Base-by-base conservation (phyloP, 805 yeast genomes). In the Nakazawaea laoshanensis region DNA sequence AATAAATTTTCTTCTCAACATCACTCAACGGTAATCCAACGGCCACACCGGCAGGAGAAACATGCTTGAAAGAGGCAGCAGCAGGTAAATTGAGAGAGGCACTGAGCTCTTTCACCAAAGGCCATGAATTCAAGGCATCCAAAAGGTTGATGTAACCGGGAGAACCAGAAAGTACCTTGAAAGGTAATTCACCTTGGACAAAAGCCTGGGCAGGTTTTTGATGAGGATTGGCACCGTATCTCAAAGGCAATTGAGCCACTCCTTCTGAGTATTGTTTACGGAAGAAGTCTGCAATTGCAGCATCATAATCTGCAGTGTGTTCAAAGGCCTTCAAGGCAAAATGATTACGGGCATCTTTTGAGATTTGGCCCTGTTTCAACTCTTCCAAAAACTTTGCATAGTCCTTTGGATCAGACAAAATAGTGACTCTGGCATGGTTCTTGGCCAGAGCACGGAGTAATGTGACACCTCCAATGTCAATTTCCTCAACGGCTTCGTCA, bases 161-260 rank as follows among this genome's bases (percentile, higher is more conserved):
- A 37, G 96, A 80, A 39, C 98, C 98, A 46, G 77, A 66, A 48
- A 92, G 68, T 18, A 89, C 97, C 65, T 82, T 82, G 70, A 92
- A 89, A 32, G 98, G 98, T 45, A 92, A 72, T 45, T 80, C 82
- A 49, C 94, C 95, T 45, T 77, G 74, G 37, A 92, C 94, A 53
- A 62, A 92, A 34, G 97, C 96, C 69, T 92, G 98, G 19, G 98
- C 96, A 31, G 98, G 98, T 63, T 86, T 92, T 70, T 92, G 98
- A 62, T 92, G 97, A 40, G 98, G 98, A 69, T 92, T 92, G 39
- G 95, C 96, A 59, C 98, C 98, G 61, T 92, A 92, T 68, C 98
- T 80, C 51, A 92, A 73, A 19, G 96, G 89, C 60, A 92, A 70
- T 72, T 89, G 97, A 35, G 92, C 73, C 30, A 64, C 66, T 56